These are phyloP conservation scores for Daedaleopsis nitida DNA, from an alignment of 768 basidiomycete species.

Conservation along the genomic window DNA sequence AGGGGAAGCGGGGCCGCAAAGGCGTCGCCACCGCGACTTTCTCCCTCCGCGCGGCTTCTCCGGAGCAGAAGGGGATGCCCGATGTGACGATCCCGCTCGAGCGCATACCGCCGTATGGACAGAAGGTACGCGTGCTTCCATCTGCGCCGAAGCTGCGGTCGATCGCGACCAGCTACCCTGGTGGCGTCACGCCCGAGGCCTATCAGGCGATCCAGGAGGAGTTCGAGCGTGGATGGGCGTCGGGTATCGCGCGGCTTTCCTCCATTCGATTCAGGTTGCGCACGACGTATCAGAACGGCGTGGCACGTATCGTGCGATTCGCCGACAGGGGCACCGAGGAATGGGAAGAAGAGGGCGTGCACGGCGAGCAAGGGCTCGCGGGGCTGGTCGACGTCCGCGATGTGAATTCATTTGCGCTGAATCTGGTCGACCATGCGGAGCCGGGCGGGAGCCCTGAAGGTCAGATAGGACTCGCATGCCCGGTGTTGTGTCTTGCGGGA, in stretches of 20 bases:
- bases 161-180: constrained; percentile 43
- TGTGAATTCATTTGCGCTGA: constrained; percentile 31
- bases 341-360: constrained; percentile 23
- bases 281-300: constrained; percentile 49
- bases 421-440: constrained; percentile 6
- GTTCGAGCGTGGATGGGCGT: constrained; percentile 65
- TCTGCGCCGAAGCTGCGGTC: constrained; percentile 50
- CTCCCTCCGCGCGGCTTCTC: constrained; percentile 42
- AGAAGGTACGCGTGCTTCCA: constrained; percentile 61
- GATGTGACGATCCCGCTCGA: neutral
- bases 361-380: constrained; percentile 26
- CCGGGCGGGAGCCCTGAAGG: neutral
- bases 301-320: constrained; percentile 44
- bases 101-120: constrained; percentile 13
- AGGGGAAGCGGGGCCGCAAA: constrained; percentile 42
- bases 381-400: constrained; percentile 36
- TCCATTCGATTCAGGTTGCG: constrained; percentile 48
- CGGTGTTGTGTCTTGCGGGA: constrained; percentile 45
- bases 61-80: neutral
- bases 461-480: constrained; percentile 19
- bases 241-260: constrained; percentile 56
- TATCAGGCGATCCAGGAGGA: constrained; percentile 46
- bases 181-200: constrained; percentile 32
- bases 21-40: constrained; percentile 70
- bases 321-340: constrained; percentile 28